Evolutionary conservation across 164 flowering plant species (phyloP).

Genomic region (Berberis thunbergii): DNA sequence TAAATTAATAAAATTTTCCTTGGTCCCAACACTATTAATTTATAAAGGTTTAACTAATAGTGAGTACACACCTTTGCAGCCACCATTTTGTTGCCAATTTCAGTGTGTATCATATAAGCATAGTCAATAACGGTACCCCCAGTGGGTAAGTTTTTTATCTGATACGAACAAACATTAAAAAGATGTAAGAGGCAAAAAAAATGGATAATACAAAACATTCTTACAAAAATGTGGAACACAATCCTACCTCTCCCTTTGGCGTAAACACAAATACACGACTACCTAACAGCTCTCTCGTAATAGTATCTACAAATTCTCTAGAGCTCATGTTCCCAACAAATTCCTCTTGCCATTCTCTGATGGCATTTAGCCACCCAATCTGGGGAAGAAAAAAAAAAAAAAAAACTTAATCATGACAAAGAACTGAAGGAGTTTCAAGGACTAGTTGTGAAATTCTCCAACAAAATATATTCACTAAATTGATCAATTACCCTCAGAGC

Average conservation of each 20-base stretch:
- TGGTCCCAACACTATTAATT: too few species aligned
- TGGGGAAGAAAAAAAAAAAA: constrained; percentile 16
- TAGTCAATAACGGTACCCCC: constrained; percentile 96
- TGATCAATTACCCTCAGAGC: constrained; percentile 70
- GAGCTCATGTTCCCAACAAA: constrained; percentile 99
- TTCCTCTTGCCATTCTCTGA: constrained; percentile 99
- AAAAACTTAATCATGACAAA: neutral
- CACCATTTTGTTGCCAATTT: constrained; percentile 97
- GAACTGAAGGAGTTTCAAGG: constrained; percentile 5
- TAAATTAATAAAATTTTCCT: too few species aligned
- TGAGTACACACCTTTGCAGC: constrained; percentile 83
- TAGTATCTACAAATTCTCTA: constrained; percentile 91
- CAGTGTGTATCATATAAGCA: constrained; percentile 97
- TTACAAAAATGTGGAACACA: neutral
- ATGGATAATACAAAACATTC: neutral
- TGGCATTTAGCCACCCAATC: constrained; percentile 99
- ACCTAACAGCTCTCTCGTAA: constrained; percentile 86
- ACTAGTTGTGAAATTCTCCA: neutral
- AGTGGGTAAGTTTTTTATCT: constrained; percentile 91
- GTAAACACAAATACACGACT: constrained; percentile 97
- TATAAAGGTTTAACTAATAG: neutral
- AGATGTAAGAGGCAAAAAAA: constrained; percentile 1
- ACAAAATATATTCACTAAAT: constrained; percentile 5
- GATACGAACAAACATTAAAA: constrained; percentile 11
- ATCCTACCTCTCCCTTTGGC: constrained; percentile 88